phyloP scores from a whole-genome alignment of 805 yeast genomes.

The Yamadazyma sp. region DNA sequence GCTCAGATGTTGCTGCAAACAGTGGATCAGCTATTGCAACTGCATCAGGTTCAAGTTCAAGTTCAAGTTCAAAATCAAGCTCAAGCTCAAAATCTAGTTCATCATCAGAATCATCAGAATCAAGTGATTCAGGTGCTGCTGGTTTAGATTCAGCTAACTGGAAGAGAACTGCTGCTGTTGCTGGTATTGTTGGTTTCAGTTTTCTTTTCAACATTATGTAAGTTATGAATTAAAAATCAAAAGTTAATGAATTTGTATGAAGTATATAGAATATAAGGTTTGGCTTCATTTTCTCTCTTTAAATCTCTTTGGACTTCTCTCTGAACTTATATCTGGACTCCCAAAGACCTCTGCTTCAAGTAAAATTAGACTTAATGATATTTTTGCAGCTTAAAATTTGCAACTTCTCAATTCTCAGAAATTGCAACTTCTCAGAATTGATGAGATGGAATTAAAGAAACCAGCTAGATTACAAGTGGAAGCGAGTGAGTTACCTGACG shows the following conservation, averaged over 20 bases:
- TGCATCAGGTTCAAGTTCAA: slow-evolving; percentile 3
- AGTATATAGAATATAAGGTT: too few relatives aligned
- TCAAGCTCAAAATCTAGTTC: slow-evolving; percentile 3
- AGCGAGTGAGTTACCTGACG: slow-evolving; percentile 53
- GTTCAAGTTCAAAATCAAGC: slow-evolving; percentile 9
- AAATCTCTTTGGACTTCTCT: too few relatives aligned
- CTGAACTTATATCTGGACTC: too few relatives aligned
- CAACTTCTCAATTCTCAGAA: too few relatives aligned
- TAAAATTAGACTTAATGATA: too few relatives aligned
- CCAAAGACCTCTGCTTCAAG: too few relatives aligned
- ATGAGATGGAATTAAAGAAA: too few relatives aligned
- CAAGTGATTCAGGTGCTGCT: slow-evolving; percentile 15
- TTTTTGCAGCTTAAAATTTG: too few relatives aligned
- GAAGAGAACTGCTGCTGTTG: slow-evolving; percentile 37
- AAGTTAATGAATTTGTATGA: slow-evolving; percentile 1
- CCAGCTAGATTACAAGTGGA: slow-evolving; percentile 77
- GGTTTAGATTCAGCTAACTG: slow-evolving; percentile 24
- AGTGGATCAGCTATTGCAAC: slow-evolving; percentile 4
- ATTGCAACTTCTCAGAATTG: too few relatives aligned
- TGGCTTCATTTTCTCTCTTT: neutral
- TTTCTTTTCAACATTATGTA: slow-evolving; percentile 27
- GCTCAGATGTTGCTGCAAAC: slow-evolving; percentile 12
- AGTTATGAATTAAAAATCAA: too few relatives aligned
- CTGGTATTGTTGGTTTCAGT: slow-evolving; percentile 34
- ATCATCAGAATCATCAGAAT: slow-evolving; percentile 7